Evolutionary conservation across 495 filamentous ascomycete species (phyloP).

Genomic region (Cercophora newfieldiana): DNA sequence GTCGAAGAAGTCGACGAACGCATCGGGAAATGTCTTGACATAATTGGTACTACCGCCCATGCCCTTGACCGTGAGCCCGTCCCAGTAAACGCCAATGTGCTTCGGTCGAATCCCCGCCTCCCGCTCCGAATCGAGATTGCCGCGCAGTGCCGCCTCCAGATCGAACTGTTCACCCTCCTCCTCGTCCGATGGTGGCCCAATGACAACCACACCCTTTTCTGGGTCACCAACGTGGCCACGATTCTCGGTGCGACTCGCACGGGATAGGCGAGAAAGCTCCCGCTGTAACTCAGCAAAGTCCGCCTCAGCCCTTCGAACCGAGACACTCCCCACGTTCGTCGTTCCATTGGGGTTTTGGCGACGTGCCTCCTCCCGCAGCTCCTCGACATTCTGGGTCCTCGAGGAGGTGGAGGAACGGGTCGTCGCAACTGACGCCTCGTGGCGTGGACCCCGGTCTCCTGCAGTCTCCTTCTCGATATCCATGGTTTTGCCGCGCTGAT

Average conservation of each 20-base stretch:
- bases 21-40: slow-evolving; percentile 81
- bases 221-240: slow-evolving; percentile 39
- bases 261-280: slow-evolving; percentile 68
- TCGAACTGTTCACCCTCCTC: slow-evolving; percentile 64
- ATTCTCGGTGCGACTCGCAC: slow-evolving; percentile 43
- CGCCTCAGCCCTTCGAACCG: slow-evolving; percentile 71
- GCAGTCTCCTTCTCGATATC: slow-evolving; percentile 5
- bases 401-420: slow-evolving; percentile 43
- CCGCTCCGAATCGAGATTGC: slow-evolving; percentile 65
- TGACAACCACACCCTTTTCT: slow-evolving; percentile 48
- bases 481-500: background rate
- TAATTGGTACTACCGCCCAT: slow-evolving; percentile 73
- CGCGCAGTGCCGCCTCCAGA: slow-evolving; percentile 67
- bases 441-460: background rate
- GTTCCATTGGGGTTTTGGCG: slow-evolving; percentile 55
- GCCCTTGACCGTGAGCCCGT: slow-evolving; percentile 73
- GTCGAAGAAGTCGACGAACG: slow-evolving; percentile 76
- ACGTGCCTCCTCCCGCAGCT: slow-evolving; percentile 45
- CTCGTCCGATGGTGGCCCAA: slow-evolving; percentile 50
- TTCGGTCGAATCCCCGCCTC: slow-evolving; percentile 78
- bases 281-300: slow-evolving; percentile 75
- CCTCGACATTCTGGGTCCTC: slow-evolving; percentile 39
- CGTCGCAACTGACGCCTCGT: slow-evolving; percentile 2
- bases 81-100: slow-evolving; percentile 78
- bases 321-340: slow-evolving; percentile 53